Evolutionary conservation across 2,329 filamentous ascomycete species (phyloP), one percentile per base, ranked within the genome.

Genomic region (Aspergillus hortae): DNA sequence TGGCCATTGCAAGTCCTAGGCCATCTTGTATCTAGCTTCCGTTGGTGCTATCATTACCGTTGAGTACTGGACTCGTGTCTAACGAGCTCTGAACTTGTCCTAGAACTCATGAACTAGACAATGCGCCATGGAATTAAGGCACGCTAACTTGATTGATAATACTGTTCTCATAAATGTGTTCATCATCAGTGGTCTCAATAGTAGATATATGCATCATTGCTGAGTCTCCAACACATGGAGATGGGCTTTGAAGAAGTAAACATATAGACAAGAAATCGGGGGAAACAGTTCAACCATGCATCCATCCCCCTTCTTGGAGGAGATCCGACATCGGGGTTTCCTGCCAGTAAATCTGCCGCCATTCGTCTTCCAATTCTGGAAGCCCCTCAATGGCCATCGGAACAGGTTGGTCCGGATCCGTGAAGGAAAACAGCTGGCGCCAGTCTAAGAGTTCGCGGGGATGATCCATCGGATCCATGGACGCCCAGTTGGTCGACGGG

Each of bases 261-360:
- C 2, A 6, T 38, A n/a, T 17, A 38, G 35, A n/a, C 15, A 38
- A 38, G 14, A n/a, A n/a, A 1, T 17, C 35, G 14, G 6, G 2
- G 35, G 14, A 17, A 38, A 38, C 35, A n/a, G 15, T 38, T n/a
- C 51, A 60, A 19, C 56, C 51, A 48, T 70, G 69, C 52, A 73
- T 65, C 72, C 72, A 74, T 17, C 67, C 65, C 21, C 68, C 68
- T 51, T 74, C 71, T 45, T 68, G 68, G 21, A 74, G 63, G 32
- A 74, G 62, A 57, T 74, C 72, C 14, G 70, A 64, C 68, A 74
- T 69, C 2, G 68, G 70, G 1, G 70, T 68, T 49, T 74, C 72
- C 53, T 74, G 70, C 65, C 71, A 70, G 49, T 75, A 75, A 7
- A 75, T 68, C 53, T 74, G 71, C n/a, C 72, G 67, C 72, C 72